These are phyloP conservation scores for Ilyonectria sp. DNA, from an alignment of 2,329 filamentous ascomycete genomes.

Conservation along the genomic window DNA sequence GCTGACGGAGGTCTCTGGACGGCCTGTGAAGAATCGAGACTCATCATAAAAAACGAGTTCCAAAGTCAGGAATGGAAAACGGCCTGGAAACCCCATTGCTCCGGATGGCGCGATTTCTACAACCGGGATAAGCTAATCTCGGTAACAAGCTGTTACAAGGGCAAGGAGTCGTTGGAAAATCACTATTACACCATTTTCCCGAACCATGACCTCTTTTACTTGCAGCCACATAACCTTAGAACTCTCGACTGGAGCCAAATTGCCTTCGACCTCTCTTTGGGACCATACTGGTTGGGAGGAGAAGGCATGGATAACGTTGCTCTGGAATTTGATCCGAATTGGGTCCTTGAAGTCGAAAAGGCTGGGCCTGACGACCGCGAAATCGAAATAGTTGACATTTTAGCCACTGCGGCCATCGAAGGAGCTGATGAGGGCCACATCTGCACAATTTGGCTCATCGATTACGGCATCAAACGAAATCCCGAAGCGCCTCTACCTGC, in stretches of 20 bases:
- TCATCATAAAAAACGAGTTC: too few relatives aligned
- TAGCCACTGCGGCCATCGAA: background rate
- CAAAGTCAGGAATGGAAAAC: too few relatives aligned
- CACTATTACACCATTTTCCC: background rate
- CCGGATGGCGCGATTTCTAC: too few relatives aligned
- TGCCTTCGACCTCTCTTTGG: background rate
- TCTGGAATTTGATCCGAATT: background rate
- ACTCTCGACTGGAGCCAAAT: background rate
- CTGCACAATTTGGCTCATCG: background rate
- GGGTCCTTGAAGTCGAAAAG: background rate
- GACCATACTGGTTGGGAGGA: background rate
- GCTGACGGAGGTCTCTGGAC: too few relatives aligned
- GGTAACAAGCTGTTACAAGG: too few relatives aligned
- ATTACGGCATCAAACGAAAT: background rate
- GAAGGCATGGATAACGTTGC: background rate
- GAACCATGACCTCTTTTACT: background rate
- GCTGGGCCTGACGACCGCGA: background rate
- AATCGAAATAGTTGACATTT: background rate
- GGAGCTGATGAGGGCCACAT: background rate
- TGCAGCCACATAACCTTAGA: background rate
- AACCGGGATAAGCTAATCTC: too few relatives aligned
- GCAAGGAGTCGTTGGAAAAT: too few relatives aligned
- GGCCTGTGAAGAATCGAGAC: too few relatives aligned
- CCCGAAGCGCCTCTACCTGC: too few relatives aligned
- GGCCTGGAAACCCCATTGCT: background rate